These are phyloP conservation scores for Aspergillus novofumigatus DNA, from an alignment of 2,329 filamentous ascomycete genomes.

Conservation along the genomic window DNA sequence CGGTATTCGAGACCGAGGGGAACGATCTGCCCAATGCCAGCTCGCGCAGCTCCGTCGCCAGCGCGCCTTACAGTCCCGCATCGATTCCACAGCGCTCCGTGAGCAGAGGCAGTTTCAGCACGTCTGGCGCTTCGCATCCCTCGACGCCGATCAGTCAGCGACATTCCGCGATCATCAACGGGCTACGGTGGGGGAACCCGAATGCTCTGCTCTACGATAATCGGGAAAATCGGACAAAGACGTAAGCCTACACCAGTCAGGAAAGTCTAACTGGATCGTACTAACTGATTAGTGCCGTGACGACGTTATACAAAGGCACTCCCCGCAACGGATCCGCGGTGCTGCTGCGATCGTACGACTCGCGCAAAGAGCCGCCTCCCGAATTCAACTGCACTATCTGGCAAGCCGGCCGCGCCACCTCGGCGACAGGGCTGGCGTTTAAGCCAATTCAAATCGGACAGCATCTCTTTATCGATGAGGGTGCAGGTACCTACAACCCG, in stretches of 20 bases:
- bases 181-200: slow-evolving; percentile 67
- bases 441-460: slow-evolving; percentile 94
- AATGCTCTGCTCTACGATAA: slow-evolving; percentile 85
- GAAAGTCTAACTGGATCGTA: background rate
- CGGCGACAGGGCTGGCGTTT: slow-evolving; percentile 85
- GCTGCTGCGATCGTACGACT: slow-evolving; percentile 89
- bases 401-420: slow-evolving; percentile 94
- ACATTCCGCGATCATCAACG: slow-evolving; percentile 42
- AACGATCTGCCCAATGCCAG: slow-evolving; percentile 60
- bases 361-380: slow-evolving; percentile 80
- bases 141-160: slow-evolving; percentile 54
- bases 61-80: slow-evolving; percentile 43
- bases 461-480: slow-evolving; percentile 90
- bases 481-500: slow-evolving; percentile 86
- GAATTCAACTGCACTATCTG: slow-evolving; percentile 95
- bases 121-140: slow-evolving; percentile 65
- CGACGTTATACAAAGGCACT: slow-evolving; percentile 84
- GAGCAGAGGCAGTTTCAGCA: slow-evolving; percentile 79
- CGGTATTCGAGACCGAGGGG: slow-evolving; percentile 72
- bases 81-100: slow-evolving; percentile 54
- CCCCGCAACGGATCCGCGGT: slow-evolving; percentile 63
- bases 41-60: slow-evolving; percentile 45
- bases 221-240: slow-evolving; percentile 81
- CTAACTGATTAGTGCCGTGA: slow-evolving; percentile 65
- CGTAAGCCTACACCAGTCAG: slow-evolving; percentile 53